These are phyloP conservation scores for Diplosphaera chodatii DNA, from an alignment of 139 green algal genomes.

Conservation along the genomic window DNA sequence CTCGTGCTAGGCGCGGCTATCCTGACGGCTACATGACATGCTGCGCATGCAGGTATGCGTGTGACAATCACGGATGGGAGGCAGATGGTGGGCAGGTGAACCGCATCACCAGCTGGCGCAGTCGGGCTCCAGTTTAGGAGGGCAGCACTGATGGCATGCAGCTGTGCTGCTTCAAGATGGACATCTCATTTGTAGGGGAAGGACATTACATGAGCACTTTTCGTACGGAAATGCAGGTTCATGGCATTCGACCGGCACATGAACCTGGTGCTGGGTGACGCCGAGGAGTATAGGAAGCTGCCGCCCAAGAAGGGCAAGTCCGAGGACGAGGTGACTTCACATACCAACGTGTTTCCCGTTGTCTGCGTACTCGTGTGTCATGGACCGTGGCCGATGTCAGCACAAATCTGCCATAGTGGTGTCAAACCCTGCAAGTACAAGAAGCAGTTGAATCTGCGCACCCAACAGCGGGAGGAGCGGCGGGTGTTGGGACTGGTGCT, in stretches of 20 bases:
- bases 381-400: no score
- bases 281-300: constrained; percentile 92
- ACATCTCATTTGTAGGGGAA: no score
- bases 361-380: no score
- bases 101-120: no score
- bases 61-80: constrained; percentile 75
- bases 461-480: constrained; percentile 81
- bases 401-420: no score
- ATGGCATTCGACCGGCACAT: constrained; percentile 99
- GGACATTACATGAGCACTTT: neutral
- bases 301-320: constrained; percentile 87
- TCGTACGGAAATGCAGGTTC: constrained; percentile 65
- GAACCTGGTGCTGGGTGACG: constrained; percentile 96
- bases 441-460: no score
- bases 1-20: neutral
- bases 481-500: constrained; percentile 92
- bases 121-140: neutral
- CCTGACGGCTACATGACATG: neutral
- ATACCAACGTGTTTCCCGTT: no score
- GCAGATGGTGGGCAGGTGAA: constrained; percentile 91
- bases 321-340: constrained; percentile 68
- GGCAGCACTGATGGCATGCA: neutral
- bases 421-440: no score
- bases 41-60: constrained; percentile 68
- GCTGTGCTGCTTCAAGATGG: no score